phyloP scores from a whole-genome alignment of 768 basidiomycete genomes.

The Naganishia friedmannii region DNA sequence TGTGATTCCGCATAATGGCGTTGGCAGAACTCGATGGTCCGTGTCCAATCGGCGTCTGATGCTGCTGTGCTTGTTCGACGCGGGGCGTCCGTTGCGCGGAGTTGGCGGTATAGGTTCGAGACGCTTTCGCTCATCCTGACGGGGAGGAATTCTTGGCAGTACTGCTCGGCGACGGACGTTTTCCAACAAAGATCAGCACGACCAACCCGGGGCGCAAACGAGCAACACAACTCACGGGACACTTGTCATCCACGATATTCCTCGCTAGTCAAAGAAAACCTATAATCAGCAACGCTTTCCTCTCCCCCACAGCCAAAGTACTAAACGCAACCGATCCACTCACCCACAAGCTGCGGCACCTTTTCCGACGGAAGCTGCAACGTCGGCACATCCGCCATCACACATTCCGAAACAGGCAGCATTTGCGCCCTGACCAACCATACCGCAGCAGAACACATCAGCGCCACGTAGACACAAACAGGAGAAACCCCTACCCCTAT shows the following conservation, averaged over 20 bases:
- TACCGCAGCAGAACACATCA: neutral
- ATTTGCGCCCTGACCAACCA: neutral
- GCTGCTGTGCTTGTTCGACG: neutral
- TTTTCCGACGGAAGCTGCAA: conserved; percentile 18
- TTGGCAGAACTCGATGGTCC: conserved; percentile 40
- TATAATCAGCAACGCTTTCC: neutral
- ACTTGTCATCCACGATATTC: conserved; percentile 15
- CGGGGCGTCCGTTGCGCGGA: neutral
- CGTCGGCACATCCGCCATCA: conserved; percentile 3
- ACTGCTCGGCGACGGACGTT: neutral
- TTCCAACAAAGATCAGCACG: neutral
- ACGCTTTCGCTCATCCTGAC: neutral
- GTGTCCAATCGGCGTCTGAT: conserved; percentile 29
- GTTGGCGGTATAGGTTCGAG: neutral
- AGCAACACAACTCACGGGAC: neutral
- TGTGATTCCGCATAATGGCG: conserved; percentile 40
- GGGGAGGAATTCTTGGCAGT: conserved; percentile 3
- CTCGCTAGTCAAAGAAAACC: conserved; percentile 7
- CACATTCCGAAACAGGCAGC: conserved; percentile 1
- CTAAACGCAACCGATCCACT: neutral
- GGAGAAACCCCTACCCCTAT: neutral
- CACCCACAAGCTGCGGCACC: conserved; percentile 16
- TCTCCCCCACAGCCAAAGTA: neutral
- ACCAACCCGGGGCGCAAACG: neutral
- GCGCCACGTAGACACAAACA: neutral